Conservation (phyloP, 2,329 filamentous ascomycete species). For the Colletotrichum gigasporum region DNA sequence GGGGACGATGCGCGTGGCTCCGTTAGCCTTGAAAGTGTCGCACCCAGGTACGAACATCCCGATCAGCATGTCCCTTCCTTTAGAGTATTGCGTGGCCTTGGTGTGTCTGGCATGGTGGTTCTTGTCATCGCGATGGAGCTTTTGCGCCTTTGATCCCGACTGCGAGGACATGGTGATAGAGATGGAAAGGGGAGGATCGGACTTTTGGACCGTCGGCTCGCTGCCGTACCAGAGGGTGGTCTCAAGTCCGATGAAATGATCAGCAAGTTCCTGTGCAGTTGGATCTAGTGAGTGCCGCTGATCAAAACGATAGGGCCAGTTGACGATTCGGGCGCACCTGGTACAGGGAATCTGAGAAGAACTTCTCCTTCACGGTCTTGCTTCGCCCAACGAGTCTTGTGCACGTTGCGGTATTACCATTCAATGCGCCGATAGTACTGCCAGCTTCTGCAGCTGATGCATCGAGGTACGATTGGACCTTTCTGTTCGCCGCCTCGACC, state of each 20-base stretch:
- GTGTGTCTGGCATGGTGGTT: conserved; percentile 47
- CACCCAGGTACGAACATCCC: conserved; percentile 48
- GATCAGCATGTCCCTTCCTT: conserved; percentile 44
- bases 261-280: conserved; percentile 36
- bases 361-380: conserved; percentile 45
- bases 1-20: conserved; percentile 46
- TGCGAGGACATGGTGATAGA: conserved; percentile 47
- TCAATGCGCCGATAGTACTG: conserved; percentile 37
- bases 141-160: conserved; percentile 42
- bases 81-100: conserved; percentile 34
- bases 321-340: conserved; percentile 36
- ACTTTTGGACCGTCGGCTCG: conserved; percentile 40
- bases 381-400: conserved; percentile 45
- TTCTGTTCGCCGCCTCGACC: no score
- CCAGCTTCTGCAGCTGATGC: conserved; percentile 19
- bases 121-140: conserved; percentile 49
- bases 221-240: conserved; percentile 45
- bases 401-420: conserved; percentile 46
- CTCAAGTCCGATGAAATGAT: conserved; percentile 46
- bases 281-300: background rate
- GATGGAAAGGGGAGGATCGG: conserved; percentile 46
- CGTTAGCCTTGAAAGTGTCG: conserved; percentile 45
- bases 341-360: conserved; percentile 44
- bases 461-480: no score
- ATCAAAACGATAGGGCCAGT: background rate